Evolutionary conservation across 805 yeast species (phyloP), one percentile per base, ranked within the genome.

Genomic region (Jamesozyma hellenica): DNA sequence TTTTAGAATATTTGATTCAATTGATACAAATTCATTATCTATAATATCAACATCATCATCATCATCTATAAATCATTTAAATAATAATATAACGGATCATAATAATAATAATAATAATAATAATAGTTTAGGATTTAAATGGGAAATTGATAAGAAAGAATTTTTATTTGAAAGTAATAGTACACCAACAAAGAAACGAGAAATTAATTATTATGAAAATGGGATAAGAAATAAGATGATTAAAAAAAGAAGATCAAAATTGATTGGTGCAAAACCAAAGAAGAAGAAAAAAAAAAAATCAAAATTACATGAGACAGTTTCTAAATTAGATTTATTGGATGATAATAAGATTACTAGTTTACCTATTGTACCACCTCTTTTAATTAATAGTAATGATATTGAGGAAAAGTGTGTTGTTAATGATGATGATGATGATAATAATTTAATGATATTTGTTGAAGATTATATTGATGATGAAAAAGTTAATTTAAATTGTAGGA

Each of bases 201-300:
- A 34, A 23, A 36, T 8, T 18, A 12, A n/a, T 4, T n/a, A 25
- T 3, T 4, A 21, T 8, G 30, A 34, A 11, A 32, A 42, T 32
- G 27, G 19, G 8, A 6, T 21, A 6, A 21, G 8, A 21, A 8
- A 8, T 6, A 21, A 6, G 5, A 21, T 47, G 36, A 46, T 40
- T 10, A 41, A 52, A 32, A 52, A 52, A 31, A 37, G 56, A 28
- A 49, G 46, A n/a, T 43, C 53, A 2, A 52, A 46, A 23, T 36
- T 56, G 14, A 51, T 51, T 41, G 60, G 60, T 10, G 60, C 60
- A 2, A 53, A 51, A 39, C 57, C 60, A n/a, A 47, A 49, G 32
- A 47, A 49, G 32, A 38, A 47, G 12, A 50, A 51, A 26, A 47
- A 49, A 33, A 38, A 47, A 12, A 50, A 51, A 26, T 53, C 60